Evolutionary conservation across 2,329 filamentous ascomycete genomes (phyloP).

Genomic region (Colletotrichum sp.): DNA sequence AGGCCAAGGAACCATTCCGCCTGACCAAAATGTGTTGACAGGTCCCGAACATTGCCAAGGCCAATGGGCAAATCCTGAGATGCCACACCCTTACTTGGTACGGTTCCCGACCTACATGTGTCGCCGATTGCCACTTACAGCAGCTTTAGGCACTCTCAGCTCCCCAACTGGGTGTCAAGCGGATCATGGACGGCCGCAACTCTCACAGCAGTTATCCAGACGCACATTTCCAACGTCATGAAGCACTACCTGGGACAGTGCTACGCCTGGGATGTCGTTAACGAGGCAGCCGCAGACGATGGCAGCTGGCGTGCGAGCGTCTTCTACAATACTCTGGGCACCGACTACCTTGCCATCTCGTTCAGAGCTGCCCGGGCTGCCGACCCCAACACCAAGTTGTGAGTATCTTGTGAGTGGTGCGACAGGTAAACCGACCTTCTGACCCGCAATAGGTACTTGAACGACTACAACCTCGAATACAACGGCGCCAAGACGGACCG

Average conservation of each 20-base stretch:
- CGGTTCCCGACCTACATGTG: too few species aligned
- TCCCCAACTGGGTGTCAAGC: constrained; percentile 24
- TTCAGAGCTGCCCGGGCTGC: constrained; percentile 51
- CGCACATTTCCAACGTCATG: constrained; percentile 52
- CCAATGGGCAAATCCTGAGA: constrained; percentile 56
- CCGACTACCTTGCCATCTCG: constrained; percentile 52
- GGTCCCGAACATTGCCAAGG: constrained; percentile 50
- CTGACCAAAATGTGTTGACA: neutral
- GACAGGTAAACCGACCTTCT: neutral
- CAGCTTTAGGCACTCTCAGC: constrained; percentile 22
- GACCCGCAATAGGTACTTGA: constrained; percentile 49
- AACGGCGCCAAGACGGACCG: constrained; percentile 38
- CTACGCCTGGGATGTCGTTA: constrained; percentile 57
- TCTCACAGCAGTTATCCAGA: constrained; percentile 45
- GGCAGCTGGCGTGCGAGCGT: constrained; percentile 48
- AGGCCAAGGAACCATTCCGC: neutral
- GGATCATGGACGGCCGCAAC: constrained; percentile 15
- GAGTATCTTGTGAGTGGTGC: constrained; percentile 19
- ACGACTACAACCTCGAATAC: constrained; percentile 62
- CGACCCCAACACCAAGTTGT: constrained; percentile 52
- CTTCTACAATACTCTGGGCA: constrained; percentile 53
- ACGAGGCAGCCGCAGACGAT: constrained; percentile 49
- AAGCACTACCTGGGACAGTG: constrained; percentile 49
- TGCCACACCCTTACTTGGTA: constrained; percentile 67
- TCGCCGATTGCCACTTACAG: neutral